phyloP scores from a whole-genome alignment of 2,329 filamentous ascomycete genomes.

The Penicillium sp. region DNA sequence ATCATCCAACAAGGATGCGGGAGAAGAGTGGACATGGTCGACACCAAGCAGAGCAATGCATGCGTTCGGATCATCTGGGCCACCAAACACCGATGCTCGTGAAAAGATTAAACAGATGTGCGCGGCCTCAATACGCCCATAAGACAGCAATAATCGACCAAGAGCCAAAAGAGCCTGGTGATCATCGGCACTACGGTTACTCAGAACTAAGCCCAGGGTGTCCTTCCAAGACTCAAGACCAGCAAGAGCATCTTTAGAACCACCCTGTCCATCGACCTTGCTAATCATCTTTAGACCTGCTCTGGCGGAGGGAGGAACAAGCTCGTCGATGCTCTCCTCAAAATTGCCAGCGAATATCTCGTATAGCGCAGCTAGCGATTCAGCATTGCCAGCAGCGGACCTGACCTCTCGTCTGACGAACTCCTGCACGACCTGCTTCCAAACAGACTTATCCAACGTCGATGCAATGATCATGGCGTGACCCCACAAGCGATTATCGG shows the following conservation, averaged over 20 bases:
- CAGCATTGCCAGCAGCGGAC: slow-evolving; percentile 75
- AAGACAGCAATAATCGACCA: slow-evolving; percentile 80
- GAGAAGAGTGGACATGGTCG: slow-evolving; percentile 74
- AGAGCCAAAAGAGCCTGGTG: slow-evolving; percentile 76
- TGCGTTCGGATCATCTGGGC: slow-evolving; percentile 77
- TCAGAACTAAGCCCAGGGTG: slow-evolving; percentile 81
- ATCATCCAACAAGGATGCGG: slow-evolving; percentile 76
- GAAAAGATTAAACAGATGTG: slow-evolving; percentile 95
- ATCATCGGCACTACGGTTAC: slow-evolving; percentile 85
- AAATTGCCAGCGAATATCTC: slow-evolving; percentile 92
- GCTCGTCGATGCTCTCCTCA: slow-evolving; percentile 92
- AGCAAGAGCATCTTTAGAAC: slow-evolving; percentile 74
- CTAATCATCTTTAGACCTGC: slow-evolving; percentile 91
- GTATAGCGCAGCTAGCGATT: slow-evolving; percentile 89
- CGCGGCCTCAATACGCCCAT: slow-evolving; percentile 87
- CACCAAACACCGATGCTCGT: slow-evolving; percentile 73
- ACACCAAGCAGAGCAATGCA: slow-evolving; percentile 84
- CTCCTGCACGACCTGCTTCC: slow-evolving; percentile 92
- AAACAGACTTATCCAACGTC: slow-evolving; percentile 73
- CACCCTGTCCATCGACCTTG: slow-evolving; percentile 64
- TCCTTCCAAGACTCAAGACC: slow-evolving; percentile 95
- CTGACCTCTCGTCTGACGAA: slow-evolving; percentile 96
- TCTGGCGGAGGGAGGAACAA: slow-evolving; percentile 89
- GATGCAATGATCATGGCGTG: slow-evolving; percentile 92
- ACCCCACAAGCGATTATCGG: slow-evolving; percentile 92